These are phyloP conservation scores for Allomyces arbusculus DNA, from an alignment of 192 early-diverging fungal species.

Conservation along the genomic window DNA sequence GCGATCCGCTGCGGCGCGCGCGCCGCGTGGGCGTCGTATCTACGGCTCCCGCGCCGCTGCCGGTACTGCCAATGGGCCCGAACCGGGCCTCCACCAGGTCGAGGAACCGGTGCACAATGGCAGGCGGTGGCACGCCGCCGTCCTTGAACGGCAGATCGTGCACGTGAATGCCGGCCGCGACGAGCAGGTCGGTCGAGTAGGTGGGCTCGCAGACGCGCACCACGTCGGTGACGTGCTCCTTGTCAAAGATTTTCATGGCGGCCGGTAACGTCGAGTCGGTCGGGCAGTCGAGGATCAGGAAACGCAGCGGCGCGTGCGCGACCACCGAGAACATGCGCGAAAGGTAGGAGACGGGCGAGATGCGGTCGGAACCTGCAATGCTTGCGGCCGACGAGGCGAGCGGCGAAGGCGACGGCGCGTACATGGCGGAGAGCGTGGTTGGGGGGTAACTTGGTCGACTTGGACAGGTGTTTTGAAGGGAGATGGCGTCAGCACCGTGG, in stretches of 20 bases:
- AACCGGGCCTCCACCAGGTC: slow-evolving; percentile 38
- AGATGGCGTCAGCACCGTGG: too few species aligned
- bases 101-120: slow-evolving; percentile 36
- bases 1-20: too few species aligned
- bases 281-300: slow-evolving; percentile 85
- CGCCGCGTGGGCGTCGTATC: too few species aligned
- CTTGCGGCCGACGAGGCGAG: too few species aligned
- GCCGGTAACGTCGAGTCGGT: slow-evolving; percentile 54
- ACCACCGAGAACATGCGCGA: slow-evolving; percentile 43
- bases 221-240: slow-evolving; percentile 52
- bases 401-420: too few species aligned
- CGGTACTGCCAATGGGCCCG: not conserved
- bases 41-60: not conserved
- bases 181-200: slow-evolving; percentile 40
- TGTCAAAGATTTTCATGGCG: slow-evolving; percentile 35
- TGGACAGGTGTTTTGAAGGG: too few species aligned
- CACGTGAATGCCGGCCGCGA: slow-evolving; percentile 42
- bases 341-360: slow-evolving; percentile 19
- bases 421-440: too few species aligned
- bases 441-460: too few species aligned
- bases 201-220: slow-evolving; percentile 84
- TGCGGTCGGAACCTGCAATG: slow-evolving; percentile 6
- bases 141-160: slow-evolving; percentile 82
- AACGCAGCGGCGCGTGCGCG: slow-evolving; percentile 42
- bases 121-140: slow-evolving; percentile 38